These are phyloP conservation scores for Purpureocillium takamizusanense DNA, from an alignment of 2,329 filamentous ascomycete species.

Conservation along the genomic window DNA sequence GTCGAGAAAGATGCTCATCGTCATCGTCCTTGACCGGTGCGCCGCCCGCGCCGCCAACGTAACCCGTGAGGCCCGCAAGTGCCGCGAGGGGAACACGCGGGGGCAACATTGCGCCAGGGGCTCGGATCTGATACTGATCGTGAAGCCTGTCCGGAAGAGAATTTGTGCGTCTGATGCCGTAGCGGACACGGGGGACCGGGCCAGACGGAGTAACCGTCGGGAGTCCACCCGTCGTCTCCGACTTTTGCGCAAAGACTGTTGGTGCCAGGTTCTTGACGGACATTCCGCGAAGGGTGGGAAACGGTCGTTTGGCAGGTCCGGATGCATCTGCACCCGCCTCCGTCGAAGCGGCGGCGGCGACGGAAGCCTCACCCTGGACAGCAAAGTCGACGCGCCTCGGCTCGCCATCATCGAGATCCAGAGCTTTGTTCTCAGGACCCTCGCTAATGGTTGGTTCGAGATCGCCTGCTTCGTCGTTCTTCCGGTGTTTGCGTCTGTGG, in stretches of 20 bases:
- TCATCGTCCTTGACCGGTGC: constrained; percentile 28
- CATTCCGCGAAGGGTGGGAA: constrained; percentile 48
- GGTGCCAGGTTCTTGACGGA: constrained; percentile 62
- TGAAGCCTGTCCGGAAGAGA: constrained; percentile 64
- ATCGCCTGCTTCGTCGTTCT: constrained; percentile 14
- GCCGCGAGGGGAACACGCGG: constrained; percentile 32
- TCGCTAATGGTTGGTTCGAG: constrained; percentile 23
- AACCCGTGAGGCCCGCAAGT: constrained; percentile 21
- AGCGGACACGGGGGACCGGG: constrained; percentile 46
- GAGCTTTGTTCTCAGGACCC: constrained; percentile 11
- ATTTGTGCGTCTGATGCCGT: constrained; percentile 63
- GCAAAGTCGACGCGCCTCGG: constrained; percentile 53
- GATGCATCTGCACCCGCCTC: no score
- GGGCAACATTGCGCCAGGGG: constrained; percentile 41
- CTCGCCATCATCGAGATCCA: constrained; percentile 23
- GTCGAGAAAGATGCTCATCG: constrained; percentile 42
- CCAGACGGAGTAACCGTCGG: constrained; percentile 26
- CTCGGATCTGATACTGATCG: constrained; percentile 27
- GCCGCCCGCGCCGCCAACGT: constrained; percentile 16
- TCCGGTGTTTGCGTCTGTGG: constrained; percentile 27
- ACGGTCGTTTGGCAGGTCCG: constrained; percentile 30
- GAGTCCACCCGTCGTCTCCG: constrained; percentile 13
- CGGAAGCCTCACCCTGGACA: constrained; percentile 18
- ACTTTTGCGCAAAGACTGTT: constrained; percentile 54
- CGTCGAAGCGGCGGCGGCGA: no score